Evolutionary conservation across 805 yeast species (phyloP), one percentile per base, ranked within the genome.

Genomic region (Starmerella stigmatis): DNA sequence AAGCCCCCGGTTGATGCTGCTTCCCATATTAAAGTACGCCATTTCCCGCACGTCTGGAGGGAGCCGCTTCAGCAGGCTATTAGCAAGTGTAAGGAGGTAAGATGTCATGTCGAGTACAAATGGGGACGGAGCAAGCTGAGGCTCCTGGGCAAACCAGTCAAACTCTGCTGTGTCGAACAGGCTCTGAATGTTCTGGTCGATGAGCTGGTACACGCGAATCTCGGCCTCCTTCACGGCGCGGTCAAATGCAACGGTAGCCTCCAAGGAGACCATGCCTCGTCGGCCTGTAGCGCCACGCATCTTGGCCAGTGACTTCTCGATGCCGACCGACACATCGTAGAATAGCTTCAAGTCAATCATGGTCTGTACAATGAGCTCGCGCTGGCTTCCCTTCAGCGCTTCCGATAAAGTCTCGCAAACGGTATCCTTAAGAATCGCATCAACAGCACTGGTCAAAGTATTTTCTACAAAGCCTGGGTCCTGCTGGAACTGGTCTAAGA

Each of bases 331-430:
- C 45, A 94, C 85, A 54, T 71, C 76, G 33, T 83, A 71, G 61
- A 88, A 89, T 60, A 83, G 85, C 59, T 89, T 96, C 56, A 89
- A 67, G 60, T 92, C 86, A 47, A 92, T 81, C 53, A 84, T 70
- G 53, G 85, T 84, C 66, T 92, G 97, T 0, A 95, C 81, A 22
- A 86, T 74, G 53, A 86, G 88, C 62, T 89, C 97, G 58, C 94
- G 83, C 50, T 86, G 82, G 11, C 80, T 75, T 2, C 86, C 72
- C 53, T 76, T 73, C 40, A 81, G 71, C 49, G 78, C 76, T 12
- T 72, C 70, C 46, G 74, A 71, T 39, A 83, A 74, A 48, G 79
- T 75, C 32, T 69, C 69, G 54, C 85, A 73, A 1, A 89, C 81
- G 2, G 83, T 75, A 35, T 74, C 72, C 16, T 74, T 72, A 50